Percentiles rank a stretch among this genome's conserved stretches.
Evolutionary conservation across 2,329 filamentous ascomycete species (phyloP).

Genomic region (Microsporum ferrugineum): DNA sequence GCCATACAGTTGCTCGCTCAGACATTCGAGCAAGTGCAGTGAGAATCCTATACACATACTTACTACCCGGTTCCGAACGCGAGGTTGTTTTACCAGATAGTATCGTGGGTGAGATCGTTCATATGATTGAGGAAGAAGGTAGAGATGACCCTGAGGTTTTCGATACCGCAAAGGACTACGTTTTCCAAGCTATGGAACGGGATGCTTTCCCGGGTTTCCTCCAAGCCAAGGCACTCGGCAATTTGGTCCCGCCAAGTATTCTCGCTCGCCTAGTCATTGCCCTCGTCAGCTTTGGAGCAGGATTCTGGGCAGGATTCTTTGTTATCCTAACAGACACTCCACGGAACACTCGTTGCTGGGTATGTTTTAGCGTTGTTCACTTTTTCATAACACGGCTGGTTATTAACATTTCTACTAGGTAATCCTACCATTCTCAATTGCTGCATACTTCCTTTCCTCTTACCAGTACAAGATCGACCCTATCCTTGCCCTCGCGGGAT

Average conservation of each 20-base stretch:
- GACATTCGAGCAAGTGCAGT: conserved; percentile 90
- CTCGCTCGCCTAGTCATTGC: conserved; percentile 77
- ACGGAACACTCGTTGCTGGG: conserved; percentile 68
- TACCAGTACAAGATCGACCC: conserved; percentile 96
- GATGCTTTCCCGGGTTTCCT: conserved; percentile 98
- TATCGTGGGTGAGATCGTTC: conserved; percentile 76
- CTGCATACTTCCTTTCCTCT: conserved; percentile 75
- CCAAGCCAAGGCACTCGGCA: conserved; percentile 86
- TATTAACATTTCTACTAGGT: conserved; percentile 36
- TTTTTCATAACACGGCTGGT: not conserved
- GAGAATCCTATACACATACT: conserved; percentile 96
- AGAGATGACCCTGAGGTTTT: conserved; percentile 96
- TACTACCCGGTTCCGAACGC: conserved; percentile 87
- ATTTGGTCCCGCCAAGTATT: conserved; percentile 82
- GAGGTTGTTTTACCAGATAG: conserved; percentile 87
- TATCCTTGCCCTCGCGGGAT: conserved; percentile 73
- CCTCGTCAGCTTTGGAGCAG: conserved; percentile 75
- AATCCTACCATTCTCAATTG: conserved; percentile 83
- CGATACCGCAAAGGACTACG: conserved; percentile 94
- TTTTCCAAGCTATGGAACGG: conserved; percentile 98
- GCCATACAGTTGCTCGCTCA: conserved; percentile 70
- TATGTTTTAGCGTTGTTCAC: conserved; percentile 39
- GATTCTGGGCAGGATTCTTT: conserved; percentile 86
- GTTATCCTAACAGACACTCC: conserved; percentile 81
- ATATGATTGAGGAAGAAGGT: conserved; percentile 77